Evolutionary conservation across 2,329 filamentous ascomycete species (phyloP).

Genomic region (Trichoderma atrobrunneum): DNA sequence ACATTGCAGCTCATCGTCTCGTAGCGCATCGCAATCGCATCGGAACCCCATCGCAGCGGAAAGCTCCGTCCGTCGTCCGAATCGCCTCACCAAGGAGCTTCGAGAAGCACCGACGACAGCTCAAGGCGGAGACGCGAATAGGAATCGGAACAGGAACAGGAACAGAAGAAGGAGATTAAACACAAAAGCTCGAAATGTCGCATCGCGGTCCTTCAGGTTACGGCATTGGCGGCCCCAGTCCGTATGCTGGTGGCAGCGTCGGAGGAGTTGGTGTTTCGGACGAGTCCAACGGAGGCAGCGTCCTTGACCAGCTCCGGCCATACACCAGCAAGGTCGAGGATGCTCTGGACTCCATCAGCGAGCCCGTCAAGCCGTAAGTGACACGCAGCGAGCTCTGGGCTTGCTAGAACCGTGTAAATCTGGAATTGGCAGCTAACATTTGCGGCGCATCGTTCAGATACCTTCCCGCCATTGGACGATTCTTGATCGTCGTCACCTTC

Average conservation of each 20-base stretch:
- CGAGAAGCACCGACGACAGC: neutral
- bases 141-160: neutral
- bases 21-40: slow-evolving; percentile 12
- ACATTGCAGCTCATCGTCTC: neutral
- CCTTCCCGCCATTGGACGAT: slow-evolving; percentile 90
- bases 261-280: slow-evolving; percentile 34
- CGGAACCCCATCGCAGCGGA: neutral
- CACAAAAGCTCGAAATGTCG: slow-evolving; percentile 33
- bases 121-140: neutral
- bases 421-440: neutral
- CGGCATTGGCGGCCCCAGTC: slow-evolving; percentile 68
- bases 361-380: slow-evolving; percentile 86
- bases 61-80: neutral
- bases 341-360: slow-evolving; percentile 77
- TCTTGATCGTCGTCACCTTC: slow-evolving; percentile 97
- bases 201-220: slow-evolving; percentile 71
- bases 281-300: slow-evolving; percentile 55
- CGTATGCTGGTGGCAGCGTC: slow-evolving; percentile 61
- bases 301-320: slow-evolving; percentile 81
- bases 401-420: neutral
- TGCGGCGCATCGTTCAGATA: slow-evolving; percentile 56
- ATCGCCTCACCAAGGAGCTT: neutral
- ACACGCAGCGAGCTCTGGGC: neutral
- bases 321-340: slow-evolving; percentile 99
- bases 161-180: neutral